These are phyloP conservation scores for Melaleuca quinquenervia DNA, from an alignment of 345 rosid species.

Conservation along the genomic window DNA sequence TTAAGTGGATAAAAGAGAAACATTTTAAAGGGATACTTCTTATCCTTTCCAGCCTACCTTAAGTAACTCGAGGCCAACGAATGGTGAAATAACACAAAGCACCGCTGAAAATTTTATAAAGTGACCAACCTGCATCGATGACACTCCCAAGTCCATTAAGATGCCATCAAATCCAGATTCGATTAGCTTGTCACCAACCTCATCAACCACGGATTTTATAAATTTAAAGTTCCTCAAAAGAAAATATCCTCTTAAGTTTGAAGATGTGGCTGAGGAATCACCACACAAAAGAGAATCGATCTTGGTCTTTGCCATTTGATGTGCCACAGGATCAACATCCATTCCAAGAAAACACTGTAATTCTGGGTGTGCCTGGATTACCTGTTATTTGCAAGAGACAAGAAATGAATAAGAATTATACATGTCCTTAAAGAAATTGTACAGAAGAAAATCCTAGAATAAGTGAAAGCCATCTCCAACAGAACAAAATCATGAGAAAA, in stretches of 20 bases:
- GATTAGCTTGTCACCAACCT: slow-evolving; percentile 28
- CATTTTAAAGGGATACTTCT: neutral
- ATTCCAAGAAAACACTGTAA: slow-evolving; percentile 55
- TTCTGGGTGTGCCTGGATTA: slow-evolving; percentile 60
- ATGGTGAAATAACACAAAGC: neutral
- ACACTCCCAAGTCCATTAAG: slow-evolving; percentile 94
- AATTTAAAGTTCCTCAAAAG: slow-evolving; percentile 48
- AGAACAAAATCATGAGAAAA: neutral
- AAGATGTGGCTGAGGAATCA: slow-evolving; percentile 3
- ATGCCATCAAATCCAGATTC: slow-evolving; percentile 66
- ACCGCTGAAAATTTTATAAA: neutral
- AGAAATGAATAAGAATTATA: neutral
- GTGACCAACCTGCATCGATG: slow-evolving; percentile 84
- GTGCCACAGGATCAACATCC: slow-evolving; percentile 91
- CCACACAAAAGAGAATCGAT: slow-evolving; percentile 23
- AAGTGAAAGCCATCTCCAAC: neutral
- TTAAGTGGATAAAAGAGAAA: neutral
- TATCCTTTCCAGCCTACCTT: neutral
- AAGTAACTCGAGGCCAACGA: neutral
- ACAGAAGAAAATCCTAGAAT: neutral
- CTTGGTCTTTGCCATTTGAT: slow-evolving; percentile 40
- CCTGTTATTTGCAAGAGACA: slow-evolving; percentile 20
- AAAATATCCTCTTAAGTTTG: slow-evolving; percentile 29
- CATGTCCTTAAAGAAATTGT: neutral
- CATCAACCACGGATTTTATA: slow-evolving; percentile 37